Evolutionary conservation across 139 green algal genomes (phyloP).

Genomic region (Picochlorum costavermella): DNA sequence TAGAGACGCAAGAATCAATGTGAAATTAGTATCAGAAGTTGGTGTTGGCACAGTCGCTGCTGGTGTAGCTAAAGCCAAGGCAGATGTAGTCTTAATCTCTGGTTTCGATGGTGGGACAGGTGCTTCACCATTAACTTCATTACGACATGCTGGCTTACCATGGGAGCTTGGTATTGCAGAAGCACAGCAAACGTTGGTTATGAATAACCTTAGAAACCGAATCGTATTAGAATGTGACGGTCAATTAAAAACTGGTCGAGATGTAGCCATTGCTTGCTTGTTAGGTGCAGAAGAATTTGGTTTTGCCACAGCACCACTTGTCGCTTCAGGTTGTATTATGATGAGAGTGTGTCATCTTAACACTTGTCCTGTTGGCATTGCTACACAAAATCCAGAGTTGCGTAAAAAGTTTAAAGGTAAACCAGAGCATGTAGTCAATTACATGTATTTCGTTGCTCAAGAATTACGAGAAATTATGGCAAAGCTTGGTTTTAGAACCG

Average conservation of each 20-base stretch:
- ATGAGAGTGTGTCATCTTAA: slow-evolving; percentile 98
- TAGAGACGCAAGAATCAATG: slow-evolving; percentile 50
- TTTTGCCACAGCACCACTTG: slow-evolving; percentile 91
- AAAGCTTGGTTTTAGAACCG: slow-evolving; percentile 61
- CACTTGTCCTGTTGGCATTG: slow-evolving; percentile 89
- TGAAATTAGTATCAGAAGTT: slow-evolving; percentile 94
- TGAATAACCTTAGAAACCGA: slow-evolving; percentile 88
- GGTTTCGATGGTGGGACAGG: slow-evolving; percentile 91
- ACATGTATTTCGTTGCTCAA: slow-evolving; percentile 91
- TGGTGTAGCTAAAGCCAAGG: slow-evolving; percentile 88
- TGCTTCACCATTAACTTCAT: slow-evolving; percentile 64
- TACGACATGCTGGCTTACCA: slow-evolving; percentile 73
- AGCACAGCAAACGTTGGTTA: slow-evolving; percentile 89
- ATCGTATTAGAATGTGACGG: slow-evolving; percentile 79
- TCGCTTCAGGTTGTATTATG: slow-evolving; percentile 67
- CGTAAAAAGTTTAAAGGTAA: slow-evolving; percentile 87
- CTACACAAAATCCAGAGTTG: slow-evolving; percentile 87
- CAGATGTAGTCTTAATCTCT: slow-evolving; percentile 92
- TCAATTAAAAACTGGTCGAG: slow-evolving; percentile 87
- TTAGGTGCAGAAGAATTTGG: slow-evolving; percentile 94
- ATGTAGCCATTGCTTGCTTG: slow-evolving; percentile 76
- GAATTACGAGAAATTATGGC: slow-evolving; percentile 85
- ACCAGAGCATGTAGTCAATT: slow-evolving; percentile 94
- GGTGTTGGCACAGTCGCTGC: slow-evolving; percentile 74
- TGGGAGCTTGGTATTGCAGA: slow-evolving; percentile 95